Conservation (phyloP, 2,329 filamentous ascomycete genomes). For the Cladosporium sp. region DNA sequence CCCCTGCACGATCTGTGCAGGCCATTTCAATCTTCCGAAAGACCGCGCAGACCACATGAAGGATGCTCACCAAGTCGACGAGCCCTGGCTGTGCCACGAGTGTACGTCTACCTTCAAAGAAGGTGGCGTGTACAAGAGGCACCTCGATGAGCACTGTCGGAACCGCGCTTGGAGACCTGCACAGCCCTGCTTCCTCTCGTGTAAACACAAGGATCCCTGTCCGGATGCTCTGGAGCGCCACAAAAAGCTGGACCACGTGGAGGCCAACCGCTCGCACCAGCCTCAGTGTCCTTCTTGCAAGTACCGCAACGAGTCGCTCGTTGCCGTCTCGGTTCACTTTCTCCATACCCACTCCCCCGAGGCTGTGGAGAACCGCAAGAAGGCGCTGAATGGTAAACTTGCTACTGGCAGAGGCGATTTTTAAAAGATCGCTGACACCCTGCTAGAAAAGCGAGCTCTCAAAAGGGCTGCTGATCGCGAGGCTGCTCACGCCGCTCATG, state of each 20-base stretch:
- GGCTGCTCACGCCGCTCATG: too few species aligned
- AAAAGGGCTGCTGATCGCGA: too few species aligned
- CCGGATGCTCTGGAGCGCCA: background rate
- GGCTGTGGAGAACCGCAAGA: background rate
- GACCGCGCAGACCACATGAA: background rate
- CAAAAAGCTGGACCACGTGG: background rate
- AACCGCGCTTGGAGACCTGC: background rate
- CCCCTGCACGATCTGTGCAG: background rate
- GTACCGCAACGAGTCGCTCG: constrained; percentile 4
- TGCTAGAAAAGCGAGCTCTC: too few species aligned
- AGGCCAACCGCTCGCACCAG: background rate
- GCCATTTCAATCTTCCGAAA: background rate
- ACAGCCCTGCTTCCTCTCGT: background rate
- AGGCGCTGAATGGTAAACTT: too few species aligned
- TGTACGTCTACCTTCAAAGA: background rate
- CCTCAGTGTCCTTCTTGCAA: background rate
- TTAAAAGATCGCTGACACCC: too few species aligned
- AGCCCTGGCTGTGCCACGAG: background rate
- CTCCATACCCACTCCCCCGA: background rate
- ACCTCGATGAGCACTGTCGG: background rate
- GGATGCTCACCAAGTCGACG: background rate
- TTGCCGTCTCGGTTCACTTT: background rate
- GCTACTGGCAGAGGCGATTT: too few species aligned
- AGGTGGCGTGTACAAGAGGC: background rate
- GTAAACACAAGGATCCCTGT: background rate